Evolutionary conservation across 192 early-diverging fungal genomes (phyloP), one percentile per base, ranked within the genome.

Genomic region (Rhizoclosmatium globosum): DNA sequence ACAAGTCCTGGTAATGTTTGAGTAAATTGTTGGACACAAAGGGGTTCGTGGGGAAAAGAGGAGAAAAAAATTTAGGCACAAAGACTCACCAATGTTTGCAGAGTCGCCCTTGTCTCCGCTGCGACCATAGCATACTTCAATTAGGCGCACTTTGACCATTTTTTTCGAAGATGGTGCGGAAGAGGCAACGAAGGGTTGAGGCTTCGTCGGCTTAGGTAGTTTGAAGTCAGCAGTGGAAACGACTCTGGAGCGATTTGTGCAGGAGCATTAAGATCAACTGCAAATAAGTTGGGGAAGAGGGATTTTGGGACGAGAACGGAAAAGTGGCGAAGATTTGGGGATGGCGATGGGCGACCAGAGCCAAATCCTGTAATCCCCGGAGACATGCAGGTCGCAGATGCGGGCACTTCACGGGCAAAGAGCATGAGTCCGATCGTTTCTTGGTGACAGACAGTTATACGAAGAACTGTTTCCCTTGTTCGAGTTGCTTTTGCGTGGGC

Each of bases 81-180:
- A 1, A 41, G 3, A 23, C 42, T 62, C 56, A 70, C 71, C 85
- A 76, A 92, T 74, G 68, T 92, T 92, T 44, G 84, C 86, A 17
- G 85, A 85, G 67, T 92, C 89, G 42, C 91, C 91, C 47, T 92
- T 92, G 73, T 92, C 91, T 42, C 91, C 91, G 77, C 89, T 90
- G 23, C 91, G 81, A 13, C 87, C 91, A 80, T 86, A 87, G 43
- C 90, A 90, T 31, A 92, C 56, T 15, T 85, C 79, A 66, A 92
- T 89, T 61, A 92, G 78, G 1, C 81, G 83, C 3, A 90, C 81
- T n/a, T 75, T 77, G 1, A 87, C 86, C 19, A 75, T 79, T 66
- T 84, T 78, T 19, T 13, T 72, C 11, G n/a, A 60, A n/a, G n/a
- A 11, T 44, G 59, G 15, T 23, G 31, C 64, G n/a, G 50, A 39